Evolutionary conservation across 495 filamentous ascomycete species (phyloP).

Genomic region (Penicillium roqueforti): DNA sequence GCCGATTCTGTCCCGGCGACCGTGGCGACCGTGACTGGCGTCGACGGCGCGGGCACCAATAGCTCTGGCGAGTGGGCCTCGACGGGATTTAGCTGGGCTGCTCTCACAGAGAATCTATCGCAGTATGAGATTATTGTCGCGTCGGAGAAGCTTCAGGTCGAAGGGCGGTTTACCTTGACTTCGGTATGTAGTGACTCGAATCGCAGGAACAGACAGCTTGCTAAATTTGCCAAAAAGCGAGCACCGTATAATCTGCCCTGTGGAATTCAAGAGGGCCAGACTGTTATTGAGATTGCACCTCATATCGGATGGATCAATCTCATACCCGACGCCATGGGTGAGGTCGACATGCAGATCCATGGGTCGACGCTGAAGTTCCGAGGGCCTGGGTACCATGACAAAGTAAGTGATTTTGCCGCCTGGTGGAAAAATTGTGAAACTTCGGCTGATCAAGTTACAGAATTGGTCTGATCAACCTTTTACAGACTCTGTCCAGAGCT

Average conservation of each 20-base stretch:
- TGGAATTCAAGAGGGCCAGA: constrained; percentile 9
- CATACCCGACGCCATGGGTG: constrained; percentile 29
- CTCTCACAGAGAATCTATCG: constrained; percentile 6
- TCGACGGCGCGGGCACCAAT: not conserved
- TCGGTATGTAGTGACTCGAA: constrained; percentile 10
- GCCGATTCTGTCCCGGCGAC: constrained; percentile 18
- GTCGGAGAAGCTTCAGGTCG: constrained; percentile 15
- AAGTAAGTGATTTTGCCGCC: constrained; percentile 17
- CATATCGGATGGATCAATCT: constrained; percentile 37
- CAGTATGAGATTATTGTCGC: constrained; percentile 14
- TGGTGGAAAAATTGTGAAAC: not conserved
- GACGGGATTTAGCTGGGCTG: constrained; percentile 18
- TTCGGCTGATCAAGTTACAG: constrained; percentile 1
- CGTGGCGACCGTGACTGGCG: constrained; percentile 11
- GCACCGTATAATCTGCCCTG: constrained; percentile 17
- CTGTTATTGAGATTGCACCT: constrained; percentile 22
- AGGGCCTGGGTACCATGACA: constrained; percentile 41
- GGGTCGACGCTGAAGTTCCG: constrained; percentile 28
- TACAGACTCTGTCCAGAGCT: constrained; percentile 18
- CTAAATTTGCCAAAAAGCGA: constrained; percentile 2
- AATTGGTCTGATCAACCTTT: constrained; percentile 33
- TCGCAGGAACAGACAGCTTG: not conserved
- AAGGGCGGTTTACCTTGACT: constrained; percentile 11
- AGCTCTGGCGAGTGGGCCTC: constrained; percentile 15
- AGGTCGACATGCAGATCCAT: constrained; percentile 26